These are phyloP conservation scores for Epichloe elymi DNA, from an alignment of 2,329 filamentous ascomycete species.

Conservation along the genomic window DNA sequence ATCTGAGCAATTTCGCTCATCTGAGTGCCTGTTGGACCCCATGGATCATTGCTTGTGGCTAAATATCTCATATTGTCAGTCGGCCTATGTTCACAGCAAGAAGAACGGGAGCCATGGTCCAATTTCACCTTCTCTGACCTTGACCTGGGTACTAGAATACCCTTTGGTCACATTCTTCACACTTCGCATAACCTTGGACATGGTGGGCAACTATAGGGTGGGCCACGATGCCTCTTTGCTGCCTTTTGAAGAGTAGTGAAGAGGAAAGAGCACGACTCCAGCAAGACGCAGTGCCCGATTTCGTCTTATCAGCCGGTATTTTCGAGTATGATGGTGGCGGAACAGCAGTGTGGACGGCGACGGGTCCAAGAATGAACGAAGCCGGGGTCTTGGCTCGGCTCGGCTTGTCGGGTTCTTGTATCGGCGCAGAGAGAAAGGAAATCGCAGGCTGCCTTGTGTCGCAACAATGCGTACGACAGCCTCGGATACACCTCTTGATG, in stretches of 20 bases:
- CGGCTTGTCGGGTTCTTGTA: not conserved
- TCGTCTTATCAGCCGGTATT: not conserved
- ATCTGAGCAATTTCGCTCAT: conserved; percentile 98
- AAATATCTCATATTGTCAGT: conserved; percentile 12
- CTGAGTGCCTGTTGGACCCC: conserved; percentile 93
- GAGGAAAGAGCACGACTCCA: not conserved
- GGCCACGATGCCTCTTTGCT: conserved; percentile 2
- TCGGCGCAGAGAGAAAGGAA: not conserved
- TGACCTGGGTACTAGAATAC: conserved; percentile 91
- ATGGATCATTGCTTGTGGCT: conserved; percentile 98
- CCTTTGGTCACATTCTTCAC: conserved; percentile 99
- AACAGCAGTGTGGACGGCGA: not conserved
- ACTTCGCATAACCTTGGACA: conserved; percentile 95
- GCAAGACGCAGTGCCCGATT: not conserved
- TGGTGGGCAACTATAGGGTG: conserved; percentile 31
- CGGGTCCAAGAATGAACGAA: not conserved
- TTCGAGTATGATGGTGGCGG: not conserved
- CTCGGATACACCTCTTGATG: not conserved
- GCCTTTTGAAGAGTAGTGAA: not conserved
- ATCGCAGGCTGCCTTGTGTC: not conserved
- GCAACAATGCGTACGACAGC: not conserved
- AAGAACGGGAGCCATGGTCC: not conserved
- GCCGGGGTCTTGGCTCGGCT: not conserved
- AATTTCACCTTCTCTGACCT: conserved; percentile 79
- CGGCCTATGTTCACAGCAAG: not conserved